Base-by-base conservation (phyloP, 306 rosid species). In the Luffa acutangula region DNA sequence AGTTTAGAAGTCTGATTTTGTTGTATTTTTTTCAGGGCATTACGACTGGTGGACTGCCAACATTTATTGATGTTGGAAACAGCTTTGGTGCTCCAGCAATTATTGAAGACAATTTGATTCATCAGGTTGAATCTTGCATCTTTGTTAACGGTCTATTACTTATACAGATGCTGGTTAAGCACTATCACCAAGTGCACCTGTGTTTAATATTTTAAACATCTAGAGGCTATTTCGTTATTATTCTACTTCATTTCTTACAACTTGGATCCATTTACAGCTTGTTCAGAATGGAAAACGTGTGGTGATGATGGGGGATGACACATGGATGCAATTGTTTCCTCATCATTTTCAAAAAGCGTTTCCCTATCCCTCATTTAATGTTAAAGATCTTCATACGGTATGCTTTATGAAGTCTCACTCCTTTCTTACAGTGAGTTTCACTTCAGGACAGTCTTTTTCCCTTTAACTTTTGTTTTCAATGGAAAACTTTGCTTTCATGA, bases 241-340 rank as follows among this genome's bases (percentile, higher is more conserved):
- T 37, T 43, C 48, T 46, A 18, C 54, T 42, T 70, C 21, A 31
- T 6, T 46, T 14, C 31, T 37, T 78, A 13, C 56, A 7, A 70
- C 45, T 74, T 63, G 62, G 63, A 17, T 71, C 77, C 9, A 17
- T 66, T 78, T 81, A 78, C 93, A 95, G 98, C 85, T 95, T 82
- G 93, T 88, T 85, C 90, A 90, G 81, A 95, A 87, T 75, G 97
- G 97, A 86, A 95, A 93, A 86, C 91, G 89, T 80, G 93, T 91
- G 77, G 93, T 91, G 74, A 92, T 95, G 98, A 91, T 95, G 98
- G 98, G 98, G 77, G 97, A 95, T 80, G 98, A 95, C 83, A 95
- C 98, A n/a, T 95, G 98, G 98, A 87, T 87, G 9, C 98, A 95
- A 58, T 82, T 95, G 90, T 92, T 92, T 89, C 98, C 98, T 64